These are phyloP conservation scores for Rhodotorula diobovata DNA, from an alignment of 768 basidiomycete genomes.

Conservation along the genomic window DNA sequence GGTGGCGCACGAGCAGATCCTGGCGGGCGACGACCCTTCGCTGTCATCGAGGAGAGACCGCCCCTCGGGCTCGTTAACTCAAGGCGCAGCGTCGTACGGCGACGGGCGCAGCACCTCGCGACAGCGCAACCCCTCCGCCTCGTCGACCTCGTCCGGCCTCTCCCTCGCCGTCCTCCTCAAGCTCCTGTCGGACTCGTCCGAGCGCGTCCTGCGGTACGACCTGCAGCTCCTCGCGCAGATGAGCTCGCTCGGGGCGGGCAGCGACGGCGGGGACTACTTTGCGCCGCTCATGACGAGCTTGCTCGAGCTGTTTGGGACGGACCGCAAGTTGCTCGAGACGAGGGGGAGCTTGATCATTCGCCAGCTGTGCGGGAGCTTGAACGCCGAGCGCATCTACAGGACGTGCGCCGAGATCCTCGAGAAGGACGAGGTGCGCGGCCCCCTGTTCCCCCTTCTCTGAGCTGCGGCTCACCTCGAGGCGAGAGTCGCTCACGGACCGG, in stretches of 20 bases:
- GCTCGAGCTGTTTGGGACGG: conserved; percentile 89
- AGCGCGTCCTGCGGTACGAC: conserved; percentile 97
- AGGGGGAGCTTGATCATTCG: conserved; percentile 93
- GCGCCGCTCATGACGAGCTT: conserved; percentile 92
- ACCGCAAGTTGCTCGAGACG: conserved; percentile 78
- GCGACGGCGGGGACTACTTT: conserved; percentile 89
- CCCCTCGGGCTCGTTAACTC: background rate
- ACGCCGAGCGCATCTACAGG: conserved; percentile 89
- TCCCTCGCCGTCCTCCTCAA: conserved; percentile 89
- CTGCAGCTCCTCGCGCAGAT: conserved; percentile 94
- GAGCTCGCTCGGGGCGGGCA: conserved; percentile 59
- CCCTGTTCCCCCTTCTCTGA: background rate
- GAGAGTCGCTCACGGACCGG: background rate
- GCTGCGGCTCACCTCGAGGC: background rate
- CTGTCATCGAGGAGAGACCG: background rate
- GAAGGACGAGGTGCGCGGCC: conserved; percentile 85
- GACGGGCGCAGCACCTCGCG: background rate
- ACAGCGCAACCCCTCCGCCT: conserved; percentile 11
- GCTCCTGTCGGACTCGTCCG: conserved; percentile 90
- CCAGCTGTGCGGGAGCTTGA: conserved; percentile 86
- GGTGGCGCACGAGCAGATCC: conserved; percentile 56
- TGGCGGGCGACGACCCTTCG: conserved; percentile 75
- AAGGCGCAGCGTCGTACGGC: background rate
- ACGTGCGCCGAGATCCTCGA: conserved; percentile 96
- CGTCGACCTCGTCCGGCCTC: conserved; percentile 25